These are phyloP conservation scores for Leishmania aethiopica DNA, from an alignment of 208 protist genomes.

Conservation along the genomic window DNA sequence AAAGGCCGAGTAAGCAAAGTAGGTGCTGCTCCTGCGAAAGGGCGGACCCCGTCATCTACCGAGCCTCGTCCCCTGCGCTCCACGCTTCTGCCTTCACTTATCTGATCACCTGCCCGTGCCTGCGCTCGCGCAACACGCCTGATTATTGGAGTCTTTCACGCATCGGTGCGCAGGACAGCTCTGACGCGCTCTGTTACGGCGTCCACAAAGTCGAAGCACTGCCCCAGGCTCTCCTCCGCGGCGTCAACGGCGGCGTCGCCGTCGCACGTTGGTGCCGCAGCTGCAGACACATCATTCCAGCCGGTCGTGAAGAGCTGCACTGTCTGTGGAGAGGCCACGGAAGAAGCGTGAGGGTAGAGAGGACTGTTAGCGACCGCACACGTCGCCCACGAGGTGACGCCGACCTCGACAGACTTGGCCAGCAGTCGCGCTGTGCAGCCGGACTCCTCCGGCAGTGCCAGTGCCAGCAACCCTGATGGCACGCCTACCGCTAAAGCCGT, in stretches of 20 bases:
- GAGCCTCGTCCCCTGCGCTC: not conserved
- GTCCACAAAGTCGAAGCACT: constrained; percentile 35
- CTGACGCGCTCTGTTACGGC: constrained; percentile 15
- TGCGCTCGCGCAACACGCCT: too few species aligned
- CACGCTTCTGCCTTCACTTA: not conserved
- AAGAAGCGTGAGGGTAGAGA: constrained; percentile 40
- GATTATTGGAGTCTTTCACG: not conserved
- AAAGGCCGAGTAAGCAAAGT: not conserved
- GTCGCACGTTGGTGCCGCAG: not conserved
- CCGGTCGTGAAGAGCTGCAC: constrained; percentile 39
- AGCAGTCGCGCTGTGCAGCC: constrained; percentile 35
- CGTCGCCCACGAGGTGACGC: constrained; percentile 43
- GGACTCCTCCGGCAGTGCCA: constrained; percentile 49
- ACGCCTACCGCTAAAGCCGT: constrained; percentile 74
- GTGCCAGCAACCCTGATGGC: constrained; percentile 31
- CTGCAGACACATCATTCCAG: constrained; percentile 38
- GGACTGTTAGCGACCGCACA: constrained; percentile 24
- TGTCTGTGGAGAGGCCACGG: constrained; percentile 30
- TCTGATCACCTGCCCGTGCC: not conserved
- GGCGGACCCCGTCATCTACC: not conserved
- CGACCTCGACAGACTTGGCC: constrained; percentile 52
- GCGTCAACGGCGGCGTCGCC: not conserved
- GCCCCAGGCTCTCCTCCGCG: constrained; percentile 22
- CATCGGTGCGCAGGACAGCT: not conserved
- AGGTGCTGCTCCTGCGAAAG: not conserved